phyloP scores from a whole-genome alignment of 129 eudicot species.

The Arctium minus region DNA sequence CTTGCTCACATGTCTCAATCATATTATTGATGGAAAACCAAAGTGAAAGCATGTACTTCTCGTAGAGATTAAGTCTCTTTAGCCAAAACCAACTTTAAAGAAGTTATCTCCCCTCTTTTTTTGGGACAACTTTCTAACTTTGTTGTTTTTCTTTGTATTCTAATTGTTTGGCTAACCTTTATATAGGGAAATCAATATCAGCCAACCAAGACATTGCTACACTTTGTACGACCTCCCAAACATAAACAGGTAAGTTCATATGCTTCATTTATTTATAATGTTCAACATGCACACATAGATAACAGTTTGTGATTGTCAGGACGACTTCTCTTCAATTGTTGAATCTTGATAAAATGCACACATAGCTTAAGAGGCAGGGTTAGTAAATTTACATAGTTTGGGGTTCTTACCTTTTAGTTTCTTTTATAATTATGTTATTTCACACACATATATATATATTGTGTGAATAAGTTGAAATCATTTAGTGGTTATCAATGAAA shows the following conservation, averaged over 20 bases:
- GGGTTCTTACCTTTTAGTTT: neutral
- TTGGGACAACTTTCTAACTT: neutral
- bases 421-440: too few relatives aligned
- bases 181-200: slow-evolving; percentile 67
- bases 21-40: slow-evolving; percentile 65
- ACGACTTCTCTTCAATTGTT: neutral
- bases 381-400: neutral
- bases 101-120: too few relatives aligned
- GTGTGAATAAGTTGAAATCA: too few relatives aligned
- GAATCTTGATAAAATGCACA: slow-evolving; percentile 26
- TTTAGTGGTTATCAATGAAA: too few relatives aligned
- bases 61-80: slow-evolving; percentile 59
- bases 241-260: slow-evolving; percentile 50
- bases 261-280: neutral
- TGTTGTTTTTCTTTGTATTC: neutral
- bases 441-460: too few relatives aligned
- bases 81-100: too few relatives aligned
- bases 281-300: too few relatives aligned
- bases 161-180: neutral
- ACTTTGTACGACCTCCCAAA: slow-evolving; percentile 59
- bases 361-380: slow-evolving; percentile 38
- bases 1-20: too few relatives aligned
- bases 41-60: slow-evolving; percentile 75
- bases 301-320: too few relatives aligned
- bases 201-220: slow-evolving; percentile 65